Evolutionary conservation across 2,329 filamentous ascomycete genomes (phyloP), one percentile per base, ranked within the genome.

Genomic region (Capronia epimyces): DNA sequence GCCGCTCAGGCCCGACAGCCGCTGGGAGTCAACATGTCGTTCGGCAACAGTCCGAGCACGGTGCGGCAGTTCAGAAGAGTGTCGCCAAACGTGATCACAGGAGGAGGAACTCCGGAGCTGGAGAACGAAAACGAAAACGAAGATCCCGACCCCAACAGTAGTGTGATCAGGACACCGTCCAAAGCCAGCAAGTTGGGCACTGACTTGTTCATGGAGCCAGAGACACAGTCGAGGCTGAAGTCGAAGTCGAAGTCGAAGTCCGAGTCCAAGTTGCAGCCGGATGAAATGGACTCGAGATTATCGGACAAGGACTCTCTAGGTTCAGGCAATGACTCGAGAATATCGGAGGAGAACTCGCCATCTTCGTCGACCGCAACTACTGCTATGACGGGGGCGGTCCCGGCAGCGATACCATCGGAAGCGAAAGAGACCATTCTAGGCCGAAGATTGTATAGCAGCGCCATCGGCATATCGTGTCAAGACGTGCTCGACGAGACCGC

Each of bases 1-100:
- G 75, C 27, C 27, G 27, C 75, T 1, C 61, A 62, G 34, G 68
- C 80, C 1, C 89, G 88, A 68, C 84, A 87, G 58, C 90, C 91
- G 0, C 76, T 96, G 1, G 89, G 89, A 49, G 79, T 93, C 1
- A 89, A 97, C 63, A 84, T 95, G 75, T 94, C 86, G 4, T 97
- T 94, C 69, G 93, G 91, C 45, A 97, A 97, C 68, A 86, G 84
- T 6, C 88, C 87, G 1, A 96, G 91, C 1, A 95, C 90, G 13
- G 88, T 95, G 59, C 84, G 90, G 48, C 84, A 95, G 46, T 97
- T 96, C 74, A 87, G 88, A 57, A 82, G 91, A 20, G 89, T 95
- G 1, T 93, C 90, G 88, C 62, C 73, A 75, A 76, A 60, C 12
- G 18, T 20, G 16, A 20, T 7, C 34, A 12, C 13, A 15, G 34